Evolutionary conservation across 2,329 filamentous ascomycete genomes (phyloP).

Genomic region (Ascosphaera apis): DNA sequence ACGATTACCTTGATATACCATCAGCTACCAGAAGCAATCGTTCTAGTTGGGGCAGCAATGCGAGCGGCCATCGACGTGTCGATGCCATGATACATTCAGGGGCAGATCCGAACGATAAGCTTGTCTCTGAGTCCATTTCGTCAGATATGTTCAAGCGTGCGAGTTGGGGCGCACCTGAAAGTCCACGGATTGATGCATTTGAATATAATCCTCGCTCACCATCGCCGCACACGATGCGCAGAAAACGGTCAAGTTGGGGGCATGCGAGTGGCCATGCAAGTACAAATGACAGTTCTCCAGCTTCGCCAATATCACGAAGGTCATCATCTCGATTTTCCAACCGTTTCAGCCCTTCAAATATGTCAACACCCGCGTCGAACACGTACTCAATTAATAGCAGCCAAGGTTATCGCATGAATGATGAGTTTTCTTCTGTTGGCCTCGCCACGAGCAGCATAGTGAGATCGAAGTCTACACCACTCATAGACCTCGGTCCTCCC

Average conservation of each 20-base stretch:
- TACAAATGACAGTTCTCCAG: background rate
- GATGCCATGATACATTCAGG: background rate
- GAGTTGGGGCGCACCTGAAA: background rate
- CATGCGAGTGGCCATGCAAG: background rate
- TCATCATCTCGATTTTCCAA: background rate
- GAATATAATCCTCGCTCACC: background rate
- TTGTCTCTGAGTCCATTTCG: background rate
- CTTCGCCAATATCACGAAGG: background rate
- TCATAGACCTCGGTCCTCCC: slow-evolving; percentile 7
- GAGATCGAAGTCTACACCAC: background rate
- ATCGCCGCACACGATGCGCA: background rate
- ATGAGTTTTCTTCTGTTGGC: background rate
- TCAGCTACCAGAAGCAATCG: background rate
- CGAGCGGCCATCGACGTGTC: background rate
- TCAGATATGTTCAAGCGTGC: background rate
- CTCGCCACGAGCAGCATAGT: slow-evolving; percentile 3
- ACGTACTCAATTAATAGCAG: background rate
- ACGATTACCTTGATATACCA: background rate
- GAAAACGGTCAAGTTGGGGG: background rate
- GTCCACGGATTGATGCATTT: background rate
- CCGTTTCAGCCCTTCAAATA: background rate
- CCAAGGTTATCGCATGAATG: background rate
- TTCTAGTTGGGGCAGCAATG: background rate
- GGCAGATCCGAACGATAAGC: background rate
- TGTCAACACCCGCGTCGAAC: background rate